Percentiles rank a stretch among this genome's conserved stretches.
Evolutionary conservation across 352 stramenopile genomes (phyloP).

Genomic region (Phytophthora litchii): DNA sequence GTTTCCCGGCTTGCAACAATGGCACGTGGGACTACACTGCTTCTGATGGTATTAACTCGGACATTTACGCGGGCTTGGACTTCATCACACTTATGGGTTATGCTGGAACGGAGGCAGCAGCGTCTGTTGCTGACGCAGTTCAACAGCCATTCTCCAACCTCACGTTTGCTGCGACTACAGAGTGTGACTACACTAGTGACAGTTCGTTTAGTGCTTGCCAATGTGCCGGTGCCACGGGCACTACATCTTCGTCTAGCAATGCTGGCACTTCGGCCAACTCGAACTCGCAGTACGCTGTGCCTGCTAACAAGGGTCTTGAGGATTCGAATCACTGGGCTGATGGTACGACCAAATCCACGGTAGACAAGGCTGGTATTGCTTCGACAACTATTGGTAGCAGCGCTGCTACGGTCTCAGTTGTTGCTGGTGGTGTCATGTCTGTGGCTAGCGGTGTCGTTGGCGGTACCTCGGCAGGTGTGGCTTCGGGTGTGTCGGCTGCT

Average conservation of each 20-base stretch:
- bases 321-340: conserved; percentile 74
- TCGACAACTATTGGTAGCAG: conserved; percentile 57
- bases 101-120: conserved; percentile 38
- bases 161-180: conserved; percentile 51
- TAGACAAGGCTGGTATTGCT: conserved; percentile 77
- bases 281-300: conserved; percentile 38
- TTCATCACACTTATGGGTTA: conserved; percentile 65
- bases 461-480: conserved; percentile 59
- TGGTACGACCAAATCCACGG: conserved; percentile 51
- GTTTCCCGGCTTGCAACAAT: conserved; percentile 76
- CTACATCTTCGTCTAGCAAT: conserved; percentile 21
- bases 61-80: conserved; percentile 73
- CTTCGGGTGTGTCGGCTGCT: conserved; percentile 57
- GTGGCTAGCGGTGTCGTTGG: conserved; percentile 65
- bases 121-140: conserved; percentile 34
- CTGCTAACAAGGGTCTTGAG: conserved; percentile 62
- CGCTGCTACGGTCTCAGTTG: conserved; percentile 66
- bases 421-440: conserved; percentile 64
- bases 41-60: conserved; percentile 65
- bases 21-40: conserved; percentile 80
- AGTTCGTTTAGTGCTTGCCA: conserved; percentile 61
- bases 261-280: conserved; percentile 17
- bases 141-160: conserved; percentile 57
- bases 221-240: conserved; percentile 53
- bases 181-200: conserved; percentile 68